Percentiles rank a stretch among this genome's conserved stretches.
Conservation (phyloP, 208 protist genomes). For the Jaenimonas drosophilae region DNA sequence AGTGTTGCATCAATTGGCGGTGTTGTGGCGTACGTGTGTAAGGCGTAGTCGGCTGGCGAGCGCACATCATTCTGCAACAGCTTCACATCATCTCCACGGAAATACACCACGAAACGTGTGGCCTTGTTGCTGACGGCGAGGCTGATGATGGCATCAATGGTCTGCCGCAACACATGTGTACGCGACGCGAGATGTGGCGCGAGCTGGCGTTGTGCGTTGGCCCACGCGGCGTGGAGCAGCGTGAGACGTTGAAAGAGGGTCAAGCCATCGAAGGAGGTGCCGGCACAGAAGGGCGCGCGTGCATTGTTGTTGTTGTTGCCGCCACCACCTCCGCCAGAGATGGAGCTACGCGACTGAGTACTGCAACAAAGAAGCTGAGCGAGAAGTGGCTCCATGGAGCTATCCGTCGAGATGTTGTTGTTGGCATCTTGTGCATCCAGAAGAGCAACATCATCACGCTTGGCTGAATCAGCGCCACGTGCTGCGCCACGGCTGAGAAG, state of each 20-base stretch:
- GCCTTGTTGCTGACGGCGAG: slow-evolving; percentile 52
- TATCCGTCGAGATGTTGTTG: no score
- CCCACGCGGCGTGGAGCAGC: slow-evolving; percentile 27
- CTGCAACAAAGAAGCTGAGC: no score
- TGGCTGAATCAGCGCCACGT: no score
- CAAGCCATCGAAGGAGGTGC: neutral
- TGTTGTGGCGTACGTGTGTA: slow-evolving; percentile 70
- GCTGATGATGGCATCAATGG: slow-evolving; percentile 25
- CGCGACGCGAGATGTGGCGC: neutral
- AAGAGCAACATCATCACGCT: no score
- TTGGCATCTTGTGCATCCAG: no score
- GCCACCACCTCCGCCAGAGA: no score
- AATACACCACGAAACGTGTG: slow-evolving; percentile 78
- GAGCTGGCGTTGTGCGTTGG: neutral
- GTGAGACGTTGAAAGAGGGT: slow-evolving; percentile 18
- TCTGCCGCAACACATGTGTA: slow-evolving; percentile 10
- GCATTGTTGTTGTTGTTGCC: no score
- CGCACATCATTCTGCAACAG: slow-evolving; percentile 72
- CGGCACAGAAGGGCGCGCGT: no score
- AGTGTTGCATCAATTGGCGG: slow-evolving; percentile 45
- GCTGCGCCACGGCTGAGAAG: no score
- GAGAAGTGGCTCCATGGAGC: no score
- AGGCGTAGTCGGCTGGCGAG: slow-evolving; percentile 40
- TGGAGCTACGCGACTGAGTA: no score
- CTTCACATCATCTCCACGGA: slow-evolving; percentile 69